A percentile compares a stretch with the other conserved stretches of the same genome.
phyloP scores from a whole-genome alignment of 176 grass and related monocot species.

The Carex pumila region DNA sequence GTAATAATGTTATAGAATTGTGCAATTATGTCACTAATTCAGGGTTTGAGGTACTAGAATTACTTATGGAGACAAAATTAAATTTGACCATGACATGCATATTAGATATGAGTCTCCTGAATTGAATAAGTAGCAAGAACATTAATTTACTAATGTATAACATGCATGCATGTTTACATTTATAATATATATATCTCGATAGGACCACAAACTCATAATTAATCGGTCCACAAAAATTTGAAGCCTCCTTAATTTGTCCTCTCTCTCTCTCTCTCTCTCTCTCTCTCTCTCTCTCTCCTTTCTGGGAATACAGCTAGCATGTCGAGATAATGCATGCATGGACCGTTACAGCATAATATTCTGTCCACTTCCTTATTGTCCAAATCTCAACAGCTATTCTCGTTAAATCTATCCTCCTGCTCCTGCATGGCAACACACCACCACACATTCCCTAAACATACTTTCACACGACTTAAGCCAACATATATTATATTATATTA shows the following conservation, averaged over 20 bases:
- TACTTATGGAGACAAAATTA: background rate
- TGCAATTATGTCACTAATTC: background rate
- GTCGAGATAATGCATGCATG: slow-evolving; percentile 3
- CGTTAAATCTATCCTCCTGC: background rate
- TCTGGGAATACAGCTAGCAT: background rate
- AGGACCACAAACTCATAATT: background rate
- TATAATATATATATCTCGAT: background rate
- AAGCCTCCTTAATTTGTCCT: slow-evolving; percentile 3
- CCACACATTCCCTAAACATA: slow-evolving; percentile 9
- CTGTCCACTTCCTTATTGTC: slow-evolving; percentile 1
- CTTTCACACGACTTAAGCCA: background rate
- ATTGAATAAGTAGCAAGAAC: background rate
- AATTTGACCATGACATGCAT: background rate
- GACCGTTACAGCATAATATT: slow-evolving; percentile 20
- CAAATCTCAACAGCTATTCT: slow-evolving; percentile 13
- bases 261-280: background rate
- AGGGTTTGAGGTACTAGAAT: background rate
- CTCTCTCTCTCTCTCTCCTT: background rate
- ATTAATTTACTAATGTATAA: background rate
- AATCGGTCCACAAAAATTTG: background rate
- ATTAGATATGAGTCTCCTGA: background rate
- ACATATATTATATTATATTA: no score
- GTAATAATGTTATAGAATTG: background rate
- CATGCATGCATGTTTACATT: background rate
- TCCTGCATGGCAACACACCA: slow-evolving; percentile 8